These are phyloP conservation scores for Cerrena zonata DNA, from an alignment of 1,284 basidiomycete species.

Conservation along the genomic window DNA sequence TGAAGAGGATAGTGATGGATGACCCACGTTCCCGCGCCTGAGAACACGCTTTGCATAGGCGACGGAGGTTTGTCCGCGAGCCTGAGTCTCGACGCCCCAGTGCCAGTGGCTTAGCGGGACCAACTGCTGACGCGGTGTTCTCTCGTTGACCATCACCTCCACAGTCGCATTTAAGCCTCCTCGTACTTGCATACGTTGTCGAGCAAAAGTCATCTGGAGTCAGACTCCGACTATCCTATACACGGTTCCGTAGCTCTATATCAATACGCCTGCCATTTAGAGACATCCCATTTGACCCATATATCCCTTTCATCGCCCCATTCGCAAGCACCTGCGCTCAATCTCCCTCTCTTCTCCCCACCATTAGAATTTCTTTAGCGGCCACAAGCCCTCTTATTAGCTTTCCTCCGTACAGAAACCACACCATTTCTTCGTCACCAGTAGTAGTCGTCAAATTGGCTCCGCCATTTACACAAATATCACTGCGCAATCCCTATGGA, in stretches of 20 bases:
- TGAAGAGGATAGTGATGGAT: background rate
- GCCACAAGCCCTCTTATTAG: background rate
- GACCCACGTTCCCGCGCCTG: background rate
- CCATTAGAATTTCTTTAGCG: background rate
- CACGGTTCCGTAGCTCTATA: no score
- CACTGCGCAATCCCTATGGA: slow-evolving; percentile 47
- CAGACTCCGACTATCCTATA: background rate
- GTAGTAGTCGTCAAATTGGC: slow-evolving; percentile 23
- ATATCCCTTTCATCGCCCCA: background rate
- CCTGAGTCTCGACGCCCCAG: no score
- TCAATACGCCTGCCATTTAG: background rate
- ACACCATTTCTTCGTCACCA: slow-evolving; percentile 22
- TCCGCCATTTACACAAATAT: slow-evolving; percentile 16
- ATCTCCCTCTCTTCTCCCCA: background rate
- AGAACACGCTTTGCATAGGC: background rate
- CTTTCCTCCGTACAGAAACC: background rate
- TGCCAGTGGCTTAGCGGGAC: no score
- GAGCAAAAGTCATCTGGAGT: background rate
- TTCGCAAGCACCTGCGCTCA: background rate
- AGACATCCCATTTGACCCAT: background rate
- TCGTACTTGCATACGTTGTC: background rate
- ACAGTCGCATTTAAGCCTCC: background rate
- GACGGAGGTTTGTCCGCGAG: background rate
- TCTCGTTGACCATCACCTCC: background rate
- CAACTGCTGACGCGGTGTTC: background rate